A percentile compares a stretch with the other conserved stretches of the same genome.
phyloP scores from a whole-genome alignment of 2,329 filamentous ascomycete species.

The Neospermospora avenae region DNA sequence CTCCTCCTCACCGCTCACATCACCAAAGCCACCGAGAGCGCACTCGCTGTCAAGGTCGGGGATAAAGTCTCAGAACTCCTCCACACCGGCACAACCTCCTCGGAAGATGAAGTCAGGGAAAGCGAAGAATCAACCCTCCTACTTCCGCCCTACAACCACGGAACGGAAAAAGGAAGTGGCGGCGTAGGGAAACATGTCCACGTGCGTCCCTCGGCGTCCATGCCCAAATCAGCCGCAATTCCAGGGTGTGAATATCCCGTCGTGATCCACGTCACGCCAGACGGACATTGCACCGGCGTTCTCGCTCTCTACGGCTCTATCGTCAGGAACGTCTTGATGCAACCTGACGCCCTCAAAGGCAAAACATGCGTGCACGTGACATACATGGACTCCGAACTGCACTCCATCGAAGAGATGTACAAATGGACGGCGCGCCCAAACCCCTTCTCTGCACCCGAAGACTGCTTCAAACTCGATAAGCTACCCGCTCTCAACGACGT shows the following conservation, averaged over 20 bases:
- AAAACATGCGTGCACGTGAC: conserved; percentile 14
- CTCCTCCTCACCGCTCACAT: background rate
- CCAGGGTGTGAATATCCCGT: conserved; percentile 9
- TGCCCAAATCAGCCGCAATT: background rate
- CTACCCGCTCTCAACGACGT: conserved; percentile 3
- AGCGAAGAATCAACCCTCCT: background rate
- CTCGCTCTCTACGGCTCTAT: conserved; percentile 13
- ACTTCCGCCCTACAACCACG: background rate
- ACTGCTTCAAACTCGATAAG: conserved; percentile 1
- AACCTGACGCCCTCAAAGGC: background rate
- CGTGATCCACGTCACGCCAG: conserved; percentile 14
- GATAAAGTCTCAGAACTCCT: conserved; percentile 4
- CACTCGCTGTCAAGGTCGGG: conserved; percentile 5
- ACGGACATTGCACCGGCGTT: conserved; percentile 9
- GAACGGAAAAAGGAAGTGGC: background rate
- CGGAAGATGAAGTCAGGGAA: background rate
- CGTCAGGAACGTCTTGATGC: conserved; percentile 11
- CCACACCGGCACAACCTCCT: background rate
- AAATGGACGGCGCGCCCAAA: conserved; percentile 9
- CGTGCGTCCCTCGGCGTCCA: conserved; percentile 4
- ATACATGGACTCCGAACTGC: conserved; percentile 4
- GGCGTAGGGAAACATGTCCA: conserved; percentile 7
- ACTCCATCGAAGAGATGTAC: conserved; percentile 15
- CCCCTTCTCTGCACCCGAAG: conserved; percentile 1
- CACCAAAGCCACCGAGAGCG: background rate